Evolutionary conservation across 768 basidiomycete species (phyloP).

Genomic region (Mycena indigotica): DNA sequence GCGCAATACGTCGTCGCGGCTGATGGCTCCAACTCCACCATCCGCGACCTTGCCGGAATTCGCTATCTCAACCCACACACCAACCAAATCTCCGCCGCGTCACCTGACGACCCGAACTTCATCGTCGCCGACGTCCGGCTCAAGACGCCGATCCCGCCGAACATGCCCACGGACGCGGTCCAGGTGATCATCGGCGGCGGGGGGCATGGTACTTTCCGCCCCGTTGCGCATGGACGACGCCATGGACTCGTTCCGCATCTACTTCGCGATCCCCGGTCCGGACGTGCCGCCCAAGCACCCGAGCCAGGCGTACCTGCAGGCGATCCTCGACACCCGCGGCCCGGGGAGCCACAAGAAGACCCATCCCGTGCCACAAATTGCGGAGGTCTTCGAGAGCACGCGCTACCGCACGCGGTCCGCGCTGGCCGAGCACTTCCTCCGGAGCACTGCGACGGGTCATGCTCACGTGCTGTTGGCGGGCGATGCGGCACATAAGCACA

Average conservation of each 20-base stretch:
- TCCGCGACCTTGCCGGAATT: slow-evolving; percentile 21
- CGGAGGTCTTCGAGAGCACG: not conserved
- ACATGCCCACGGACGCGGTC: not conserved
- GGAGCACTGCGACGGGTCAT: not conserved
- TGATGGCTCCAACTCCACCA: slow-evolving; percentile 42
- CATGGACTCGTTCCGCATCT: slow-evolving; percentile 9
- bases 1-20: slow-evolving; percentile 45
- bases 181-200: slow-evolving; percentile 12
- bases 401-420: slow-evolving; percentile 4
- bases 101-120: not conserved
- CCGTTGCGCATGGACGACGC: too few species aligned
- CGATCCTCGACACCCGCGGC: slow-evolving; percentile 12
- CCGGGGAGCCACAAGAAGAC: slow-evolving; percentile 3
- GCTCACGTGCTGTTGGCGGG: slow-evolving; percentile 5
- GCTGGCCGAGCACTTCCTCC: not conserved
- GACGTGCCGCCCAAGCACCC: slow-evolving; percentile 10
- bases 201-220: slow-evolving; percentile 9
- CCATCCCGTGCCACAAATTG: slow-evolving; percentile 6
- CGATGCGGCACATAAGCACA: slow-evolving; percentile 12
- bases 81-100: not conserved
- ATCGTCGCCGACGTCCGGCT: not conserved
- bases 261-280: slow-evolving; percentile 12
- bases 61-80: slow-evolving; percentile 1
- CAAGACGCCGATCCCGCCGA: not conserved
- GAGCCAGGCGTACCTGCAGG: slow-evolving; percentile 11